These are phyloP conservation scores for Thalassia testudinum DNA, from an alignment of 116 monocot genomes.

Conservation along the genomic window DNA sequence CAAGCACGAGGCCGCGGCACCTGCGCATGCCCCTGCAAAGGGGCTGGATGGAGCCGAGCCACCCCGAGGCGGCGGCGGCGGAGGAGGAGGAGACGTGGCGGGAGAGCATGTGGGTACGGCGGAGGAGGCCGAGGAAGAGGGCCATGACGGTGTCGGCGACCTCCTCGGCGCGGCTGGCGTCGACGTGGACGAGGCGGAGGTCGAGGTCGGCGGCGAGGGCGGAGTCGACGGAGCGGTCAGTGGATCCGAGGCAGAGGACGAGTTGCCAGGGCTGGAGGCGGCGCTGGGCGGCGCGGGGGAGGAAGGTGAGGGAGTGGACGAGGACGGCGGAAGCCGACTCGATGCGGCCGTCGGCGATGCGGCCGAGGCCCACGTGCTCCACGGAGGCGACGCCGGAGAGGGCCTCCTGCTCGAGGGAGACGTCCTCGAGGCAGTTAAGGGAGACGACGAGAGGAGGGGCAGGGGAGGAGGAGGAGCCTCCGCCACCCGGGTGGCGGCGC, in stretches of 20 bases:
- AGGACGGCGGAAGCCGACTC: slow-evolving; percentile 67
- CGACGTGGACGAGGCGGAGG: slow-evolving; percentile 79
- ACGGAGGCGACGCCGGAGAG: slow-evolving; percentile 54
- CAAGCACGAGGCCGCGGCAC: slow-evolving; percentile 83
- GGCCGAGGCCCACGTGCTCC: slow-evolving; percentile 67
- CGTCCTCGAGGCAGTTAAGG: slow-evolving; percentile 89
- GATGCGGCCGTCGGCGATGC: slow-evolving; percentile 49
- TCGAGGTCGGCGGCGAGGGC: slow-evolving; percentile 79
- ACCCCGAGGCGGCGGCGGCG: slow-evolving; percentile 52
- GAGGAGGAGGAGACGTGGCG: slow-evolving; percentile 43
- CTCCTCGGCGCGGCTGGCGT: slow-evolving; percentile 79
- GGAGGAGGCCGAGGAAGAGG: slow-evolving; percentile 62
- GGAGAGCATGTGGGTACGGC: slow-evolving; percentile 73
- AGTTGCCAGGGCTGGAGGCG: slow-evolving; percentile 82
- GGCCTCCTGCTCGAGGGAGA: slow-evolving; percentile 51
- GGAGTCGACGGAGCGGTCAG: slow-evolving; percentile 77
- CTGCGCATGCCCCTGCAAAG: slow-evolving; percentile 88
- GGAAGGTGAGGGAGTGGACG: slow-evolving; percentile 77
- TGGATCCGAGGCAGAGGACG: slow-evolving; percentile 82
- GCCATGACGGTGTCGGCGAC: slow-evolving; percentile 95
- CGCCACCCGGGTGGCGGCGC: too few relatives aligned
- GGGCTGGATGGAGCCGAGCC: slow-evolving; percentile 85
- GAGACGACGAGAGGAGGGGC: slow-evolving; percentile 52
- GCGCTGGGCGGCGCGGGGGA: slow-evolving; percentile 91
- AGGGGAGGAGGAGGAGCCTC: too few relatives aligned